A percentile compares a stretch with the other conserved stretches of the same genome.
Evolutionary conservation across 805 yeast species (phyloP).

Genomic region (Cyberlindnera subsufficiens): DNA sequence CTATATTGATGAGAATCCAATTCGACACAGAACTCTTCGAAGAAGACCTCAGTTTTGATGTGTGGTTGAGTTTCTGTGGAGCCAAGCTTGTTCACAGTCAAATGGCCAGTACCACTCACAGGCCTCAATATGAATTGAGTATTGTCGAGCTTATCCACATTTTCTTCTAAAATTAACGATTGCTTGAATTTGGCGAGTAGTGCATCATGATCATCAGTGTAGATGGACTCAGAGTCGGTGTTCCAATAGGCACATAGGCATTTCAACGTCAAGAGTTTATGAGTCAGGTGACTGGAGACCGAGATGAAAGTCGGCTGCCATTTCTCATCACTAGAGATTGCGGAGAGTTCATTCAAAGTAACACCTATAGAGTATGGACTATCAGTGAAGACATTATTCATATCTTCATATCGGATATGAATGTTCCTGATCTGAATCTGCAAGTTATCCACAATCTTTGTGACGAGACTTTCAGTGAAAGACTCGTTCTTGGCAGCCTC

Average conservation of each 20-base stretch:
- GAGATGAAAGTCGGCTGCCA: constrained; percentile 88
- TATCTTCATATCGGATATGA: constrained; percentile 89
- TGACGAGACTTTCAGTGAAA: constrained; percentile 79
- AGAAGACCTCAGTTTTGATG: constrained; percentile 65
- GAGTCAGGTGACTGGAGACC: constrained; percentile 56
- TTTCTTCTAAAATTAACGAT: constrained; percentile 32
- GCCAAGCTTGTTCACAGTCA: constrained; percentile 75
- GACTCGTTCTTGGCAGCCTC: constrained; percentile 57
- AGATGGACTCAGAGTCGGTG: constrained; percentile 51
- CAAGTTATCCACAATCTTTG: constrained; percentile 88
- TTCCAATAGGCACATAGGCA: constrained; percentile 81
- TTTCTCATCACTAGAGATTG: constrained; percentile 77
- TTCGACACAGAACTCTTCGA: constrained; percentile 85
- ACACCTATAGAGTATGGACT: constrained; percentile 78
- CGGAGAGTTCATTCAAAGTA: constrained; percentile 80
- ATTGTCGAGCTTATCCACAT: constrained; percentile 26
- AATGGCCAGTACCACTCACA: constrained; percentile 80
- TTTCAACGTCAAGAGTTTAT: constrained; percentile 71
- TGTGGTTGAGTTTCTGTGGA: constrained; percentile 66
- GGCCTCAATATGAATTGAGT: constrained; percentile 70
- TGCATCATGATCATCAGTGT: constrained; percentile 40
- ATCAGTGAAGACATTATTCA: constrained; percentile 57
- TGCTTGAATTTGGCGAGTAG: constrained; percentile 43
- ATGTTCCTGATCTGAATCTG: constrained; percentile 89
- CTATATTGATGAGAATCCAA: constrained; percentile 82